Conservation (phyloP, 1,284 basidiomycete genomes). For the Cystobasidium pallidum region DNA sequence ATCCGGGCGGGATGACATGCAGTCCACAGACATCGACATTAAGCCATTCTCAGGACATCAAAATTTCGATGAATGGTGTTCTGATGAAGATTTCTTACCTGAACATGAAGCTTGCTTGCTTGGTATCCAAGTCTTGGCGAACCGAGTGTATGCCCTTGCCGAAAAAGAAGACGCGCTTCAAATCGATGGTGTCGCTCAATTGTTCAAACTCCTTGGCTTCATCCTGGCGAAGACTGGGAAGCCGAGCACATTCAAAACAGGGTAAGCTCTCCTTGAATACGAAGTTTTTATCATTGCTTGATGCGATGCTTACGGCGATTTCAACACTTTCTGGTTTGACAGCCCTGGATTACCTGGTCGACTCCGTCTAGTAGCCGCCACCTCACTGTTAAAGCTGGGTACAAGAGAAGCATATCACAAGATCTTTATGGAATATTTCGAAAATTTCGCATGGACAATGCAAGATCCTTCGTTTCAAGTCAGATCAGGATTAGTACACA, state of each 20-base stretch:
- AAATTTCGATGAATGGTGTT: conserved; percentile 68
- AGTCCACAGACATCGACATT: conserved; percentile 21
- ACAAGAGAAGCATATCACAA: conserved; percentile 66
- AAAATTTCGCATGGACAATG: conserved; percentile 46
- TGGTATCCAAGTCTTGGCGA: conserved; percentile 75
- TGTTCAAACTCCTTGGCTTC: conserved; percentile 23
- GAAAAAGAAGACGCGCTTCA: conserved; percentile 66
- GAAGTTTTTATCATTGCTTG: too few species aligned
- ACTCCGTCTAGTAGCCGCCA: conserved; percentile 77
- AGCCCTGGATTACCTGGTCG: conserved; percentile 54
- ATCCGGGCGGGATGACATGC: too few species aligned
- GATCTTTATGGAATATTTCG: conserved; percentile 42
- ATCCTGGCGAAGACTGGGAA: conserved; percentile 45
- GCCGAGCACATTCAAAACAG: conserved; percentile 50
- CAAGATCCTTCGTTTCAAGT: conserved; percentile 88
- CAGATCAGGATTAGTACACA: conserved; percentile 74
- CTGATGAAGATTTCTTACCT: conserved; percentile 66
- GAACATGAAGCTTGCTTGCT: conserved; percentile 68
- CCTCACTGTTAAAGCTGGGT: conserved; percentile 79
- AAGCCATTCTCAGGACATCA: conserved; percentile 47
- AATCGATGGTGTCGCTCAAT: conserved; percentile 60
- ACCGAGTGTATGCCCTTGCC: conserved; percentile 73
- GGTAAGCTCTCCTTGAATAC: too few species aligned
- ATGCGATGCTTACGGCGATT: too few species aligned
- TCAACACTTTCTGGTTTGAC: not conserved